Evolutionary conservation across 1,284 basidiomycete species (phyloP).

Genomic region (Sanghuangporus sanghuang): DNA sequence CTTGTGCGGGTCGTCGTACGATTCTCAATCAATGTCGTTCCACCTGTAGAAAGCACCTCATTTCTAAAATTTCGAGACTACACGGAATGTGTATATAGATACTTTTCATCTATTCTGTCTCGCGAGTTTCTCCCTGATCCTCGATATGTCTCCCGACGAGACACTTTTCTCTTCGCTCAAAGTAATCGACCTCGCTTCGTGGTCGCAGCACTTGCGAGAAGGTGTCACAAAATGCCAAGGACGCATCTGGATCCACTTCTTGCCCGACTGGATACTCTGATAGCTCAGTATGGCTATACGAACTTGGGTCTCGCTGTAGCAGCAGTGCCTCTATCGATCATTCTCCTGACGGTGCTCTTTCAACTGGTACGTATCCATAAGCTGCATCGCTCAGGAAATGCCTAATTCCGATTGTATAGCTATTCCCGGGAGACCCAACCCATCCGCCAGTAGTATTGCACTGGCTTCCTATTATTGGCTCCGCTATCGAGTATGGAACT

Average conservation of each 20-base stretch:
- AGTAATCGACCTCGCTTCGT: not conserved
- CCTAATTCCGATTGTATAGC: slow-evolving; percentile 27
- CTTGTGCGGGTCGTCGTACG: not conserved
- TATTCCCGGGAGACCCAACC: slow-evolving; percentile 51
- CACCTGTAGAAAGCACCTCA: not conserved
- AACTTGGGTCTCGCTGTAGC: slow-evolving; percentile 4
- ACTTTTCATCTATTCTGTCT: not conserved
- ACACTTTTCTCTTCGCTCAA: not conserved
- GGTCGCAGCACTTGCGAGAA: slow-evolving; percentile 1
- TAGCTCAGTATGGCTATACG: not conserved
- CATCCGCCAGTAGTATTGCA: slow-evolving; percentile 77
- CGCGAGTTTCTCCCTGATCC: not conserved
- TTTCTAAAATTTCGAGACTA: not conserved
- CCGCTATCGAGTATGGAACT: slow-evolving; percentile 69
- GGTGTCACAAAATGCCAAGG: not conserved
- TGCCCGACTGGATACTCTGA: not conserved
- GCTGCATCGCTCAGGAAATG: no score
- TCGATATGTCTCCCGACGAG: not conserved
- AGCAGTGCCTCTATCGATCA: slow-evolving; percentile 24
- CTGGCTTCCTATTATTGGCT: slow-evolving; percentile 72
- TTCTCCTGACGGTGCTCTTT: slow-evolving; percentile 39
- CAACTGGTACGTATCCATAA: slow-evolving; percentile 35
- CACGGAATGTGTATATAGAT: not conserved
- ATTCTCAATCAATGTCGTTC: not conserved
- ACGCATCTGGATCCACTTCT: not conserved